These are phyloP conservation scores for Fusarium abutilonis DNA, from an alignment of 2,329 filamentous ascomycete species.

Conservation along the genomic window DNA sequence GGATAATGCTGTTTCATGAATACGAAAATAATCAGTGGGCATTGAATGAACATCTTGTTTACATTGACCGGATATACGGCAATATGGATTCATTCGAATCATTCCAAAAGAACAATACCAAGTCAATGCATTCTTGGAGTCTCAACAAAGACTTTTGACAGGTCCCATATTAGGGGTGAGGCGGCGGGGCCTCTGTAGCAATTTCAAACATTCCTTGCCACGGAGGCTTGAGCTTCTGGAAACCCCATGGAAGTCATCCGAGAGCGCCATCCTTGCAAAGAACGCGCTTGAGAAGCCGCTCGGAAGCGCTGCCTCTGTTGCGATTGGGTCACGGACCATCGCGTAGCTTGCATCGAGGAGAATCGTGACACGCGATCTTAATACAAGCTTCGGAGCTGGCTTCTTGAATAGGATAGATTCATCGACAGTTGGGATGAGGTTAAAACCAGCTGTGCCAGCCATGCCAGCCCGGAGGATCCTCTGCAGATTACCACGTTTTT, in stretches of 20 bases:
- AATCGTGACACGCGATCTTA: constrained; percentile 39
- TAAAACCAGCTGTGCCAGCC: constrained; percentile 14
- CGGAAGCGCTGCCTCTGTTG: constrained; percentile 23
- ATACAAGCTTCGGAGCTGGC: constrained; percentile 36
- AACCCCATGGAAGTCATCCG: constrained; percentile 29
- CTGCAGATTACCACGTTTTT: constrained; percentile 29
- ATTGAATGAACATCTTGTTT: too few species aligned
- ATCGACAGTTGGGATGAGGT: constrained; percentile 21
- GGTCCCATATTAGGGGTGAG: constrained; percentile 19
- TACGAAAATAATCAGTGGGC: neutral
- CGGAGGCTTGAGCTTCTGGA: constrained; percentile 37
- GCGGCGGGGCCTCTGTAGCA: constrained; percentile 17
- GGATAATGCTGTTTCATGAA: neutral
- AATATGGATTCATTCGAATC: neutral
- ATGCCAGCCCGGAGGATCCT: constrained; percentile 20
- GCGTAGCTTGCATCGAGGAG: constrained; percentile 24
- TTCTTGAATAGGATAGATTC: constrained; percentile 41
- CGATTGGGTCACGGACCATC: constrained; percentile 25
- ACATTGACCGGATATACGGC: neutral
- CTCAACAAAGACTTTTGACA: constrained; percentile 19
- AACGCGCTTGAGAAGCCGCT: constrained; percentile 39
- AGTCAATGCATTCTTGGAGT: constrained; percentile 16
- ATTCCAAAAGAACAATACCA: neutral
- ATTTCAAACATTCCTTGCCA: constrained; percentile 13
- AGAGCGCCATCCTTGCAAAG: constrained; percentile 37